Evolutionary conservation across 139 green algal genomes (phyloP).

Genomic region (Coccomyxa sp.): DNA sequence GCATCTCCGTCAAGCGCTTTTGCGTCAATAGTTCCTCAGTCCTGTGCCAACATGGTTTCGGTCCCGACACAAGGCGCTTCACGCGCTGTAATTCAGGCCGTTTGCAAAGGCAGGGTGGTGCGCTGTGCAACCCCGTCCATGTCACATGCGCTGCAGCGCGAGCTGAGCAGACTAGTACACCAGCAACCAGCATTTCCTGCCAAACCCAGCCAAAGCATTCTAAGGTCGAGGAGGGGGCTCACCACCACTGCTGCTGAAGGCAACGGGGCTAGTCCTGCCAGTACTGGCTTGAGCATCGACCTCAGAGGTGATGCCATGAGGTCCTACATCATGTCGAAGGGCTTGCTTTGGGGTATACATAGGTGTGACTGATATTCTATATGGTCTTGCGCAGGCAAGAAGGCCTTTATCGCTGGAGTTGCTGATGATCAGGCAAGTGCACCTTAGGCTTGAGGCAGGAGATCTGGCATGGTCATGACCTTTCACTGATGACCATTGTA

Average conservation of each 20-base stretch:
- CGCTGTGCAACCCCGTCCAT: too few relatives aligned
- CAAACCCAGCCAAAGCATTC: too few relatives aligned
- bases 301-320: slow-evolving; percentile 1
- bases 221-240: background rate
- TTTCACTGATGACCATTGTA: too few relatives aligned
- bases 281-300: slow-evolving; percentile 7
- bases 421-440: slow-evolving; percentile 90
- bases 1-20: too few relatives aligned
- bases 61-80: background rate
- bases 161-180: too few relatives aligned
- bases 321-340: too few relatives aligned
- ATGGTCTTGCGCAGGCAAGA: slow-evolving; percentile 77
- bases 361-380: background rate
- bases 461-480: too few relatives aligned
- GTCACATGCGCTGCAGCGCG: too few relatives aligned
- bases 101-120: background rate
- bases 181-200: too few relatives aligned
- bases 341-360: too few relatives aligned
- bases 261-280: background rate
- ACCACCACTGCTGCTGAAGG: background rate
- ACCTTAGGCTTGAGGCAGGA: too few relatives aligned
- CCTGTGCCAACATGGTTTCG: background rate
- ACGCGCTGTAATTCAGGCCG: background rate
- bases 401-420: slow-evolving; percentile 97
- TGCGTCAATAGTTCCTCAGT: too few relatives aligned